Evolutionary conservation across 768 basidiomycete genomes (phyloP).

Genomic region (Postia placenta): DNA sequence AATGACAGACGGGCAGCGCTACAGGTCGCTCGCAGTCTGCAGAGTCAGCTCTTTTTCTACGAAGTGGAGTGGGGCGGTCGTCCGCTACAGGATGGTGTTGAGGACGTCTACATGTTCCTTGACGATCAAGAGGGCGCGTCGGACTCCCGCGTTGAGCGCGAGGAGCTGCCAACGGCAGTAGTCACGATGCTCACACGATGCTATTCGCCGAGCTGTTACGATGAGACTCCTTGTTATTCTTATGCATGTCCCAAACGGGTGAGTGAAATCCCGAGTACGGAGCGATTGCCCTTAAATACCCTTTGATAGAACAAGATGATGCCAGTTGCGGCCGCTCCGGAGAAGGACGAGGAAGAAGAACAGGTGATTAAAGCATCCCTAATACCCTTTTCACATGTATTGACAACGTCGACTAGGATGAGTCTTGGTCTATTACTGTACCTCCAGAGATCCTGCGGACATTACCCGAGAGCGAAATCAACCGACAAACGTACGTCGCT

Average conservation of each 20-base stretch:
- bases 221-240: constrained; percentile 77
- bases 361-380: constrained; percentile 10
- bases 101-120: constrained; percentile 91
- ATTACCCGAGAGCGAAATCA: constrained; percentile 75
- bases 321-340: constrained; percentile 12
- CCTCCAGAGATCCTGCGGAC: constrained; percentile 40
- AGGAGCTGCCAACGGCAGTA: constrained; percentile 83
- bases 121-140: constrained; percentile 70
- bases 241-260: constrained; percentile 74
- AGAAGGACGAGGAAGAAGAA: constrained; percentile 19
- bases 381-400: not conserved
- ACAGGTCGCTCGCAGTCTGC: constrained; percentile 84
- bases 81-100: constrained; percentile 78
- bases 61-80: constrained; percentile 94
- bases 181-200: constrained; percentile 87
- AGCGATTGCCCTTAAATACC: not conserved
- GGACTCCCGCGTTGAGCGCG: constrained; percentile 53
- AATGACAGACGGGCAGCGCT: constrained; percentile 80
- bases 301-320: constrained; percentile 1
- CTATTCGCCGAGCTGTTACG: constrained; percentile 82
- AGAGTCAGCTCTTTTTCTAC: constrained; percentile 91
- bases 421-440: constrained; percentile 49
- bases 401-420: constrained; percentile 19
- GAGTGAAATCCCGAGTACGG: constrained; percentile 13
- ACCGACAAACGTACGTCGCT: constrained; percentile 59